Conservation (phyloP, 768 basidiomycete species). For the Naematelia encephala region DNA sequence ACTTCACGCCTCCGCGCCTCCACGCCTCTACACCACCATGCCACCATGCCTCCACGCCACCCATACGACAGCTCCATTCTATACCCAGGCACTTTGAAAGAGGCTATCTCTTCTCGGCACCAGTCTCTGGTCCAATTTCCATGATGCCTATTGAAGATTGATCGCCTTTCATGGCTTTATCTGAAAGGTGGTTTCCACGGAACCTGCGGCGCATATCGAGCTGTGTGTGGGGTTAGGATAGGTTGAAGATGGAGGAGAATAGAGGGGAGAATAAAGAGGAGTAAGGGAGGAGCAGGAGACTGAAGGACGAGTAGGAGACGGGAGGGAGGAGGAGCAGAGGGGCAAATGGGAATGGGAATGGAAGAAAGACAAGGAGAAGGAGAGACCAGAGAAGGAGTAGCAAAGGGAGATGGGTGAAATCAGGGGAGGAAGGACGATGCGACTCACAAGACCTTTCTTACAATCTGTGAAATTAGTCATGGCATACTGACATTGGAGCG, state of each 20-base stretch:
- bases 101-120: background rate
- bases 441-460: conserved; percentile 50
- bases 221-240: conserved; percentile 23
- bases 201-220: conserved; percentile 50
- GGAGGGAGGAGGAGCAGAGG: background rate
- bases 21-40: no score
- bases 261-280: background rate
- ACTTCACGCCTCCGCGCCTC: no score
- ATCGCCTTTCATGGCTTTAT: conserved; percentile 18
- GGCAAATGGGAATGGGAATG: background rate
- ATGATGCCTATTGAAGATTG: background rate
- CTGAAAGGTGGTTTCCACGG: conserved; percentile 45
- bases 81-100: no score
- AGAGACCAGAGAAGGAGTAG: no score
- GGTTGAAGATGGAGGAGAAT: background rate
- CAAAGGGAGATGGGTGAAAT: background rate
- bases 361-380: background rate
- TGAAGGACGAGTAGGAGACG: background rate
- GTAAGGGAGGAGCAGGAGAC: background rate
- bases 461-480: conserved; percentile 46
- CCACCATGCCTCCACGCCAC: no score
- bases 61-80: no score
- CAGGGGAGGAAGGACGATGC: background rate
- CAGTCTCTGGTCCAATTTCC: conserved; percentile 4
- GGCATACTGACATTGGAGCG: conserved; percentile 47